Evolutionary conservation across 1,284 basidiomycete genomes (phyloP), one percentile per base, ranked within the genome.

Genomic region (Apiotrichum sp.): DNA sequence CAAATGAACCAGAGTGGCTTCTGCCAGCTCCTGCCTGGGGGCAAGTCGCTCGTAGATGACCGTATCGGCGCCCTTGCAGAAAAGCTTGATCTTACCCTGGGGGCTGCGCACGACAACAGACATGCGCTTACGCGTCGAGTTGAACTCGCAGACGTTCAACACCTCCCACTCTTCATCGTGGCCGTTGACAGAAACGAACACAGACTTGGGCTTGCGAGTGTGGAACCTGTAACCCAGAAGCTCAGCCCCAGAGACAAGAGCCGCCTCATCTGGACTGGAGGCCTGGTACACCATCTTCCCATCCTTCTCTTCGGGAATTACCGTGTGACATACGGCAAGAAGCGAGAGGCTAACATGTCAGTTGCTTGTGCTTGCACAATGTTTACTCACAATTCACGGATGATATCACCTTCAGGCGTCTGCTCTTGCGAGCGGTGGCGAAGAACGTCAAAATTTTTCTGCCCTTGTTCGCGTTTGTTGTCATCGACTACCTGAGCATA

Each of bases 91-190:
- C 71, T 85, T 86, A 53, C 95, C 92, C 65, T 93, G 86, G 0
- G 93, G 88, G 38, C 84, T 81, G n/a, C 92, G 85, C 32, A 99
- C 84, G 57, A 99, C 78, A 1, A 92, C 93, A 22, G 93, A 97
- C 96, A 99, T 98, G 56, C 96, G 84, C 73, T 99, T 98, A 47
- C 95, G 83, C 1, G 92, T 91, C 47, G 91, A 96, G 74, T 98
- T 98, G 82, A 99, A 98, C 75, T 98, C 96, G 81, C 93, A 96
- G 47, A 98, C 87, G 69, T 98, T 98, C 55, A 99, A 79, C 53
- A 98, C 84, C 74, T 98, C 85, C 71, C 86, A 98, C 72, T 98
- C 92, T 57, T 84, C 80, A 5, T 81, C 78, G 54, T 80, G 75
- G 16, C 89, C 93, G 55, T 83, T 79, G 53, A 93, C 81, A 54